Conservation (phyloP, 2,329 filamentous ascomycete species). For the Aspergillus cejpii region DNA sequence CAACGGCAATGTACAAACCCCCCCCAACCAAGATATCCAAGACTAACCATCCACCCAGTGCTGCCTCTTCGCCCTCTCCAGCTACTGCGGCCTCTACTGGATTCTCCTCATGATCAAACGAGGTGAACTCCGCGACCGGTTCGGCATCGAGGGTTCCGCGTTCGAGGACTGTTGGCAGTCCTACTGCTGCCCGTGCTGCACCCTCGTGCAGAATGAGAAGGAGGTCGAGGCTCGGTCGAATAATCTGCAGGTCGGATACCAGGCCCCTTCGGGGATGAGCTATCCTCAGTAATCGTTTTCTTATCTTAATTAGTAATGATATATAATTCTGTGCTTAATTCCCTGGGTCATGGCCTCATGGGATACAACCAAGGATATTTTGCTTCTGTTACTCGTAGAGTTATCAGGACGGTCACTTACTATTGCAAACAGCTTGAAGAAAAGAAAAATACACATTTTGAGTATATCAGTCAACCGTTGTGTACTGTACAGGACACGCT, state of each 20-base stretch:
- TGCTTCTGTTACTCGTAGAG: too few relatives aligned
- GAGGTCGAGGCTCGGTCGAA: constrained; percentile 36
- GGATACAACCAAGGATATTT: too few relatives aligned
- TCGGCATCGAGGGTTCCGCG: constrained; percentile 48
- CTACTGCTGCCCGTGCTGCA: constrained; percentile 53
- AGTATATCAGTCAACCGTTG: constrained; percentile 29
- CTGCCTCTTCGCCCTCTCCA: constrained; percentile 28
- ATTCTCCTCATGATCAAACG: constrained; percentile 51
- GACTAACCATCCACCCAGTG: constrained; percentile 24
- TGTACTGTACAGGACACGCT: constrained; percentile 31
- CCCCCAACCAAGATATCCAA: neutral
- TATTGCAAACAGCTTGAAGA: neutral
- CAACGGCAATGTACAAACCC: constrained; percentile 26
- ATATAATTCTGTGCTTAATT: too few relatives aligned
- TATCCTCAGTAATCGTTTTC: constrained; percentile 7
- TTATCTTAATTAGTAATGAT: too few relatives aligned
- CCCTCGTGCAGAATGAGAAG: constrained; percentile 54
- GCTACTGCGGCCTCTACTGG: constrained; percentile 27
- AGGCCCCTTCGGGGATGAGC: constrained; percentile 21
- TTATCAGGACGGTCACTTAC: too few relatives aligned
- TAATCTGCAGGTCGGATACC: constrained; percentile 18
- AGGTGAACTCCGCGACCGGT: constrained; percentile 48
- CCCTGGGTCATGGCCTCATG: too few relatives aligned
- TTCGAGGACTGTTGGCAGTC: constrained; percentile 48
- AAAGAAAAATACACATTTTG: constrained; percentile 24